These are phyloP conservation scores for Dioscorea cayenensis DNA, from an alignment of 116 monocot genomes.

Conservation along the genomic window DNA sequence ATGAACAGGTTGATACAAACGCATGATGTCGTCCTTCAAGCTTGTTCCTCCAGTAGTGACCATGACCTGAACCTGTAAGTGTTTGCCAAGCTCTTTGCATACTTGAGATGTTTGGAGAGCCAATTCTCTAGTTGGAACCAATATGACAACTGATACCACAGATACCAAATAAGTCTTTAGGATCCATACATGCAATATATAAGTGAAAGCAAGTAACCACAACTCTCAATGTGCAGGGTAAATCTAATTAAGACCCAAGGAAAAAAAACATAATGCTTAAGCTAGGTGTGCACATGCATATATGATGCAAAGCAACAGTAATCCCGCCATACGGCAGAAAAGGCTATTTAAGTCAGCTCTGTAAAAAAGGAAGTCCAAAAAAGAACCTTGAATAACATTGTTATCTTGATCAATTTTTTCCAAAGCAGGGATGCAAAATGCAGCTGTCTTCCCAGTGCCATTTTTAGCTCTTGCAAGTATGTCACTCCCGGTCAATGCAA, in stretches of 20 bases:
- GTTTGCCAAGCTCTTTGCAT: conserved; percentile 90
- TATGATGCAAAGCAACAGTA: no score
- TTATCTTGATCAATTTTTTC: conserved; percentile 94
- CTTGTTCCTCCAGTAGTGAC: conserved; percentile 94
- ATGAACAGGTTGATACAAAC: conserved; percentile 86
- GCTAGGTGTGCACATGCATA: no score
- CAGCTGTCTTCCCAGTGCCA: conserved; percentile 98
- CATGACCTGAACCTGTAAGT: conserved; percentile 84
- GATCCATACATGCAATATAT: no score
- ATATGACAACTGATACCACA: conserved; percentile 58
- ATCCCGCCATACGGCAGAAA: no score
- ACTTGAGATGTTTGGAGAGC: conserved; percentile 95
- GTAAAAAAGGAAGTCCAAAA: background rate
- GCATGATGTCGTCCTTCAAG: conserved; percentile 87
- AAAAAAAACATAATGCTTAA: no score
- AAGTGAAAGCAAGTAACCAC: no score
- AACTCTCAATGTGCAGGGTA: no score
- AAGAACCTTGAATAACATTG: conserved; percentile 82
- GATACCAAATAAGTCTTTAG: no score
- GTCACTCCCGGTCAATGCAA: conserved; percentile 89
- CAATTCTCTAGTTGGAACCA: conserved; percentile 93
- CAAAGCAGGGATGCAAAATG: conserved; percentile 92
- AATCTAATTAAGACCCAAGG: no score
- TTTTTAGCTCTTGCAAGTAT: conserved; percentile 99
- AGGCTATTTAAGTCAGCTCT: no score